Evolutionary conservation across 2,329 filamentous ascomycete genomes (phyloP).

Genomic region (Onygenales sp.): DNA sequence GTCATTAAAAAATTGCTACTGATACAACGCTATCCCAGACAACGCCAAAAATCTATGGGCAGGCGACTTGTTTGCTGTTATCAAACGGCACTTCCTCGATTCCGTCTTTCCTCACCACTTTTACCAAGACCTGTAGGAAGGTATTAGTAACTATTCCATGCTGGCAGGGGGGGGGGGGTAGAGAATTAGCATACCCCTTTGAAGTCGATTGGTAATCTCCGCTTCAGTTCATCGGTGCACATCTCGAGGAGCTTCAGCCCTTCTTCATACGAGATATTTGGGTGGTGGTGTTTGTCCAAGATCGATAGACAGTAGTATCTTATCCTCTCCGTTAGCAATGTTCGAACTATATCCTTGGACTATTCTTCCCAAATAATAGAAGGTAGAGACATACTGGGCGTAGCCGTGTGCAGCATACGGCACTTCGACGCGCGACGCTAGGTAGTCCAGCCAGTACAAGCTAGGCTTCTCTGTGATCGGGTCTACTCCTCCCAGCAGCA

Average conservation of each 20-base stretch:
- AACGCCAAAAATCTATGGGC: slow-evolving; percentile 30
- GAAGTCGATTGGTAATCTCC: slow-evolving; percentile 95
- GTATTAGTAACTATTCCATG: slow-evolving; percentile 11
- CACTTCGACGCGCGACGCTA: slow-evolving; percentile 76
- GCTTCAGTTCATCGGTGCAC: slow-evolving; percentile 96
- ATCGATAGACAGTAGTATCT: slow-evolving; percentile 97
- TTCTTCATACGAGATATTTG: slow-evolving; percentile 79
- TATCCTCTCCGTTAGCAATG: not conserved
- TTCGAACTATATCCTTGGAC: not conserved
- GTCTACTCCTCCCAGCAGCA: slow-evolving; percentile 88
- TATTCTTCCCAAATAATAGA: not conserved
- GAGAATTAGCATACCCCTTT: slow-evolving; percentile 63
- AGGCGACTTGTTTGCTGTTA: slow-evolving; percentile 55
- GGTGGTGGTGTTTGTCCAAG: slow-evolving; percentile 96
- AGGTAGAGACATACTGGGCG: slow-evolving; percentile 61
- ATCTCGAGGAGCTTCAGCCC: slow-evolving; percentile 86
- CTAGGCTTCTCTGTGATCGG: slow-evolving; percentile 82
- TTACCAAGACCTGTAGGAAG: slow-evolving; percentile 50
- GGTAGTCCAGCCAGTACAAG: slow-evolving; percentile 95
- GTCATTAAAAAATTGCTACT: slow-evolving; percentile 17
- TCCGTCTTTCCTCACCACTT: slow-evolving; percentile 91
- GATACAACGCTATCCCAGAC: slow-evolving; percentile 22
- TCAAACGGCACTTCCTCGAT: slow-evolving; percentile 77
- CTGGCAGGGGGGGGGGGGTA: not conserved
- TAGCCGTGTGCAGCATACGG: slow-evolving; percentile 98